phyloP scores from a whole-genome alignment of 1,139 yeast genomes.

The Taphrina sp. region DNA sequence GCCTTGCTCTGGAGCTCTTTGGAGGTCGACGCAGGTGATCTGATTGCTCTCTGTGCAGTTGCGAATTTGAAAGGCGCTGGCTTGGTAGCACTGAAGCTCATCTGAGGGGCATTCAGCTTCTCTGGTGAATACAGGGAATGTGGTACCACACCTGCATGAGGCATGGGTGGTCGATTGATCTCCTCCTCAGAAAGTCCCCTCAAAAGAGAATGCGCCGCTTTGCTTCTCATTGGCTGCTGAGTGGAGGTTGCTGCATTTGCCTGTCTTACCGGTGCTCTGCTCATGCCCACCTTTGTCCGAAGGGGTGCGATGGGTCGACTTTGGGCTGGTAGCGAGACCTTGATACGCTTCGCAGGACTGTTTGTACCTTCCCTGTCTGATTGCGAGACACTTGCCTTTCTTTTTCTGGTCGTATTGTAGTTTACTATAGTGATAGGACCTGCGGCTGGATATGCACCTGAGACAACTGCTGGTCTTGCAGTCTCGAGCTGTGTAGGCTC shows the following conservation, averaged over 20 bases:
- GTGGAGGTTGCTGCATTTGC: background rate
- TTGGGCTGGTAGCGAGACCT: background rate
- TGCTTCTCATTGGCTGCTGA: too few species aligned
- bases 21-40: too few species aligned
- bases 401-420: conserved; percentile 1
- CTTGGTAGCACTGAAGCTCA: conserved; percentile 7
- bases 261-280: background rate
- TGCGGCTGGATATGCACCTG: background rate
- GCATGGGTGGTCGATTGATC: background rate
- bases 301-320: conserved; percentile 3
- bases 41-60: conserved; percentile 1
- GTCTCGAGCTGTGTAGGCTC: background rate
- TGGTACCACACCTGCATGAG: conserved; percentile 5
- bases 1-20: background rate
- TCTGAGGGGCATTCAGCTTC: conserved; percentile 5
- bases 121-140: conserved; percentile 11
- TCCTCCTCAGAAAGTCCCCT: too few species aligned
- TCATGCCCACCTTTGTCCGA: background rate
- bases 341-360: conserved; percentile 20
- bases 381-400: conserved; percentile 1
- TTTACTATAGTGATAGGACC: too few species aligned
- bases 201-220: too few species aligned
- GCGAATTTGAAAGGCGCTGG: conserved; percentile 14
- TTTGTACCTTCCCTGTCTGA: background rate
- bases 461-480: background rate